Percentiles rank a stretch among this genome's conserved stretches.
Conservation (phyloP, 2,329 filamentous ascomycete genomes). For the Malbranchea zuffiana region DNA sequence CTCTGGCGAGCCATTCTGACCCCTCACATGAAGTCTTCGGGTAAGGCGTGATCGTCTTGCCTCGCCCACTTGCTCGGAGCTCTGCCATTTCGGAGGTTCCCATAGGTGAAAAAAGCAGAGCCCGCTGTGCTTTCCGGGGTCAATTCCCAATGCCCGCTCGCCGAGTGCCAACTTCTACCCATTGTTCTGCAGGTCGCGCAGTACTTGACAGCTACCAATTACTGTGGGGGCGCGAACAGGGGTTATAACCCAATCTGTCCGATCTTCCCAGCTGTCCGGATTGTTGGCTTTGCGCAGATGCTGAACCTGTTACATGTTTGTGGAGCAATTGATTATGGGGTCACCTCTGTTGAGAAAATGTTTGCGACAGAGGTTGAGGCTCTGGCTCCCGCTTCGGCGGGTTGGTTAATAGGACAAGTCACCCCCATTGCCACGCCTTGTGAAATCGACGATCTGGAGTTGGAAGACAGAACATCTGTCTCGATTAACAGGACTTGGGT, state of each 20-base stretch:
- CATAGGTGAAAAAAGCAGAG: too few relatives aligned
- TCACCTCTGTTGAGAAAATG: too few relatives aligned
- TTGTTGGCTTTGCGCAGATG: too few relatives aligned
- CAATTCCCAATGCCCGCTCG: too few relatives aligned
- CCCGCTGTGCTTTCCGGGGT: too few relatives aligned
- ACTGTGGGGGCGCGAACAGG: conserved; percentile 8
- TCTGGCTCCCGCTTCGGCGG: too few relatives aligned
- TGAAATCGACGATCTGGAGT: not conserved
- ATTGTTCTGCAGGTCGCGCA: conserved; percentile 3
- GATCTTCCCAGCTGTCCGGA: too few relatives aligned
- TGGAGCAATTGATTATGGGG: too few relatives aligned
- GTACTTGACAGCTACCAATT: conserved; percentile 4
- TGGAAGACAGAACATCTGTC: not conserved
- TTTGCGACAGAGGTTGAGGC: too few relatives aligned
- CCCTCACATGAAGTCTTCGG: conserved; percentile 9
- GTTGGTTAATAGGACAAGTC: too few relatives aligned
- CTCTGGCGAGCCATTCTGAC: too few relatives aligned
- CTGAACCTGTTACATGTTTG: too few relatives aligned
- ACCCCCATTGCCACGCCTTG: not conserved
- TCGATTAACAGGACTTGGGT: conserved; percentile 1
- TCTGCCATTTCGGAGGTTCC: conserved; percentile 1
- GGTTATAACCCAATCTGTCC: conserved; percentile 2
- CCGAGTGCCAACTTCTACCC: not conserved
- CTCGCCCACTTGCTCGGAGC: conserved; percentile 2
- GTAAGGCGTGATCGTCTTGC: conserved; percentile 11